A percentile compares a stretch with the other conserved stretches of the same genome.
Evolutionary conservation across 306 rosid genomes (phyloP).

Genomic region (Acmispon strigosus): DNA sequence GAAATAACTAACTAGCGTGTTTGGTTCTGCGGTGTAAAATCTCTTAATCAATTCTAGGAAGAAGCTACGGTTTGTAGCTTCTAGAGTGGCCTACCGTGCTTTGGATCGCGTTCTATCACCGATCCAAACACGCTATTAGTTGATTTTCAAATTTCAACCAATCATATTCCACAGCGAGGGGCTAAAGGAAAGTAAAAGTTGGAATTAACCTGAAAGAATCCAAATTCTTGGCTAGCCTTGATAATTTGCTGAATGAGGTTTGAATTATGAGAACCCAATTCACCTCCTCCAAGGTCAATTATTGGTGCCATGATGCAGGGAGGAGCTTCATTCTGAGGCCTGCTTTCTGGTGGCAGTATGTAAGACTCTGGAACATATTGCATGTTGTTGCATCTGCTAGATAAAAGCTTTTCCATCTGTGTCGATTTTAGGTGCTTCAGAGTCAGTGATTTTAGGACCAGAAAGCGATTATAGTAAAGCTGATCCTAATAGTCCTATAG

Average conservation of each 20-base stretch:
- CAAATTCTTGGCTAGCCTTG: background rate
- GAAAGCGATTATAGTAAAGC: too few species aligned
- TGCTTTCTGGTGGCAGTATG: background rate
- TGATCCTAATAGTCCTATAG: too few species aligned
- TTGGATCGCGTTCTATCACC: too few species aligned
- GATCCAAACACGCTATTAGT: too few species aligned
- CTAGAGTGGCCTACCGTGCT: too few species aligned
- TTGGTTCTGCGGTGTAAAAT: too few species aligned
- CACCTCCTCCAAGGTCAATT: background rate
- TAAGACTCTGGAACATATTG: background rate
- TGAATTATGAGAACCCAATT: background rate
- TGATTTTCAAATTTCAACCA: too few species aligned
- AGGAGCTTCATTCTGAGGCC: background rate
- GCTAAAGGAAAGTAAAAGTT: background rate
- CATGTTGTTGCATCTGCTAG: slow-evolving; percentile 2
- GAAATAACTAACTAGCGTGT: too few species aligned
- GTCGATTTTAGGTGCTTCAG: background rate
- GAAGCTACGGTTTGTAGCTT: too few species aligned
- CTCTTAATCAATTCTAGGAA: too few species aligned
- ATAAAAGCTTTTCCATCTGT: background rate
- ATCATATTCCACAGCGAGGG: too few species aligned
- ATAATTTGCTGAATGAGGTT: background rate
- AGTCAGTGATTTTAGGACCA: background rate
- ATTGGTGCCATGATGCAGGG: background rate
- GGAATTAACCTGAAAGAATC: slow-evolving; percentile 1